Percentiles rank a stretch among this genome's conserved stretches.
Evolutionary conservation across 805 yeast genomes (phyloP).

Genomic region (Nakazawaea wyomingensis): DNA sequence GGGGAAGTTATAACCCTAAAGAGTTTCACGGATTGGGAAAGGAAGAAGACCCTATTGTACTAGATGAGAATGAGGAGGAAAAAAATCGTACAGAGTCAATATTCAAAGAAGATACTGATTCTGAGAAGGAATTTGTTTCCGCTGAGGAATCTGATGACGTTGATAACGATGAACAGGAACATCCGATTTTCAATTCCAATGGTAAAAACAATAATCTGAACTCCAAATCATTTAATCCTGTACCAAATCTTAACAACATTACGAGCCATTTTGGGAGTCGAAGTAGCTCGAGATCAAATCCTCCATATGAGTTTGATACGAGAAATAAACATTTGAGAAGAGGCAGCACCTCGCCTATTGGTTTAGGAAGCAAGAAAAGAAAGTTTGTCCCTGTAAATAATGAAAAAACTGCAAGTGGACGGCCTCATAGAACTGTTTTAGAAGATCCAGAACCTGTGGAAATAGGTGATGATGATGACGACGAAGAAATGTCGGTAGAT

Average conservation of each 20-base stretch:
- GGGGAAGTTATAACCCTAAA: background rate
- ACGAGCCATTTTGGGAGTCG: constrained; percentile 1
- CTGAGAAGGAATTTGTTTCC: background rate
- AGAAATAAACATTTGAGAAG: background rate
- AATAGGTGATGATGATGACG: background rate
- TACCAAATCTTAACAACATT: background rate
- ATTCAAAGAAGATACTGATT: background rate
- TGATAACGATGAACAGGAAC: background rate
- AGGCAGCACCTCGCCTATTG: background rate
- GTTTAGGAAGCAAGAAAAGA: background rate
- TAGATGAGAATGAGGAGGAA: constrained; percentile 16
- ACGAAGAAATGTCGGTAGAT: constrained; percentile 1
- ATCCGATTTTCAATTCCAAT: too few species aligned
- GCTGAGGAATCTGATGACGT: background rate
- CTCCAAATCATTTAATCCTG: too few species aligned
- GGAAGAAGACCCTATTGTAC: constrained; percentile 24
- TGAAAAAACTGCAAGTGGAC: background rate
- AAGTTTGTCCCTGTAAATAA: background rate
- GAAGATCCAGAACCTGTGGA: constrained; percentile 5
- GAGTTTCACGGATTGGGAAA: constrained; percentile 25
- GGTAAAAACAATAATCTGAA: too few species aligned
- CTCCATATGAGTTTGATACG: background rate
- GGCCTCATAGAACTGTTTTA: constrained; percentile 4
- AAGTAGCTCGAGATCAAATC: background rate
- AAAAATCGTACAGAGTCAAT: background rate